Evolutionary conservation across 2,329 filamentous ascomycete genomes (phyloP).

Genomic region (Sphaerulina musiva): DNA sequence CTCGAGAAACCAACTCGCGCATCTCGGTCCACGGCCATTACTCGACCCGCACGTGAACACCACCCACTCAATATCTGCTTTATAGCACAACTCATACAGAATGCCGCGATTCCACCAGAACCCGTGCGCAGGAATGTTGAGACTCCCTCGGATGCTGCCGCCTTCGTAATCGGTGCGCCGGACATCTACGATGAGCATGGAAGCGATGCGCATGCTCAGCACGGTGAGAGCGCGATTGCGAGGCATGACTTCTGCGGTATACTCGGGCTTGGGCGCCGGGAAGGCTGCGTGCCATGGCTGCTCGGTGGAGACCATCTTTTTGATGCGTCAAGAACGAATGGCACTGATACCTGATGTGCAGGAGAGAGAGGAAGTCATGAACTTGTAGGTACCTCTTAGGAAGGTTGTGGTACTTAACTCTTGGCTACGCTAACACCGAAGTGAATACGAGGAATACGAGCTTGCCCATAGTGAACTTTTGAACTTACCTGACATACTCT

Average conservation of each 20-base stretch:
- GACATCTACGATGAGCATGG: constrained; percentile 41
- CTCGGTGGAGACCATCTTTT: constrained; percentile 20
- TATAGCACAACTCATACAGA: constrained; percentile 41
- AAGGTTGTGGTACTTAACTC: not conserved
- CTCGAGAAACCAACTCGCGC: constrained; percentile 35
- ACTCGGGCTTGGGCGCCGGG: constrained; percentile 33
- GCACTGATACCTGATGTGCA: not conserved
- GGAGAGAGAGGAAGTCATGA: no score
- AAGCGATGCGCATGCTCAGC: constrained; percentile 33
- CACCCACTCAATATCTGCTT: constrained; percentile 41
- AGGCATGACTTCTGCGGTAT: constrained; percentile 36
- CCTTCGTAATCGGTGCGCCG: constrained; percentile 45
- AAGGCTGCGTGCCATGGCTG: constrained; percentile 40
- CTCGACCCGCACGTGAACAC: constrained; percentile 43
- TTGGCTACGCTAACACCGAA: not conserved
- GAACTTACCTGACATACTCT: no score
- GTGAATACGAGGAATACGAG: not conserved
- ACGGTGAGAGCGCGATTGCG: constrained; percentile 34
- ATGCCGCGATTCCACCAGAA: constrained; percentile 43
- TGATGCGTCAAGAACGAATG: not conserved
- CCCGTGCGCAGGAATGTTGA: constrained; percentile 45
- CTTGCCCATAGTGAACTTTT: not conserved
- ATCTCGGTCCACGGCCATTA: constrained; percentile 29
- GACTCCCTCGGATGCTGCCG: constrained; percentile 40
- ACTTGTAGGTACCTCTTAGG: no score